Conservation (phyloP, 208 protist species). For the Spongospora subterranea region DNA sequence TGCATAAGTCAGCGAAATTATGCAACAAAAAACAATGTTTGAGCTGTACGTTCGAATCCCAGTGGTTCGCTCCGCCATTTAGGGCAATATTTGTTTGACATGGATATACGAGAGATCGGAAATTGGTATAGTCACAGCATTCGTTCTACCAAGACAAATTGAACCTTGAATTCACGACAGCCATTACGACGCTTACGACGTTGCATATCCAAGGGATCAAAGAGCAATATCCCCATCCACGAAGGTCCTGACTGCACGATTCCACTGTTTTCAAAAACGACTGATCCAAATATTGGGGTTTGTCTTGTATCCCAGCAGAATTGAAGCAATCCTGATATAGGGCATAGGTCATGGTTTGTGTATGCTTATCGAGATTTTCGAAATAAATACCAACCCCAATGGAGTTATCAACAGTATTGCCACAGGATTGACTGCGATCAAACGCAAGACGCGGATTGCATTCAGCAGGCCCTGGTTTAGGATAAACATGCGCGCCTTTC, state of each 20-base stretch:
- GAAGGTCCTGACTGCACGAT: neutral
- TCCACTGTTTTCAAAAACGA: neutral
- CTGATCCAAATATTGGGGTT: neutral
- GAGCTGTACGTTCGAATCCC: neutral
- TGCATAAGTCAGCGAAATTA: neutral
- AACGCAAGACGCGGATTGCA: neutral
- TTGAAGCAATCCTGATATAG: neutral
- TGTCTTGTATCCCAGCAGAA: neutral
- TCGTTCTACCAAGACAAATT: neutral
- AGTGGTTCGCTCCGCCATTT: neutral
- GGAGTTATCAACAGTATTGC: too few relatives aligned
- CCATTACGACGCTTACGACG: neutral
- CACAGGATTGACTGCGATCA: neutral
- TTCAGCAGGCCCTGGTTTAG: neutral
- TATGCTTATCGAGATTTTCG: too few relatives aligned
- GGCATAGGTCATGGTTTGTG: too few relatives aligned
- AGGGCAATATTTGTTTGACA: neutral
- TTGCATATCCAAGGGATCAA: slow-evolving; percentile 14
- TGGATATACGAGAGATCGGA: neutral
- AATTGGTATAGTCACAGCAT: slow-evolving; percentile 33
- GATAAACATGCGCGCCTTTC: neutral
- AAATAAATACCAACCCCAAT: neutral
- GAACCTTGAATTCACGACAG: neutral
- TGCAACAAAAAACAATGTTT: neutral
- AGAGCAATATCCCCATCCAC: slow-evolving; percentile 4